A percentile compares a stretch with the other conserved stretches of the same genome.
Evolutionary conservation across 2,329 filamentous ascomycete species (phyloP).

Genomic region (Aureobasidium musti): DNA sequence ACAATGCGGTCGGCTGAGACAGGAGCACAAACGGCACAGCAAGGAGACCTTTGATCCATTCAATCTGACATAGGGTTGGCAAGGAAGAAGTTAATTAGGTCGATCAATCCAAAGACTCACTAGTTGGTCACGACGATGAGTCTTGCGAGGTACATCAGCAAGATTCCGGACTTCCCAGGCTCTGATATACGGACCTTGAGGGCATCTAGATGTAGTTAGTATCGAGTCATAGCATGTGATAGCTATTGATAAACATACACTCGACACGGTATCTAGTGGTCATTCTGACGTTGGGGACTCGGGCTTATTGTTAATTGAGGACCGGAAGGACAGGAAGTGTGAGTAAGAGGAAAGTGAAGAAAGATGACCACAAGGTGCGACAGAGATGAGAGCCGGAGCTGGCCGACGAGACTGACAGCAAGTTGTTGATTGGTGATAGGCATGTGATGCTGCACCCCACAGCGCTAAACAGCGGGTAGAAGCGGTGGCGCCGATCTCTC

Average conservation of each 20-base stretch:
- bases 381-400: constrained; percentile 10
- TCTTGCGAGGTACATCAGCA: constrained; percentile 58
- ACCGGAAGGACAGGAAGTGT: not conserved
- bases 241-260: constrained; percentile 34
- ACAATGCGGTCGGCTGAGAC: constrained; percentile 87
- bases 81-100: constrained; percentile 5
- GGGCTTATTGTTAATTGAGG: not conserved
- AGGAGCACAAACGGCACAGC: constrained; percentile 96
- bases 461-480: constrained; percentile 15
- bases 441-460: constrained; percentile 28
- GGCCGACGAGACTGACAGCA: constrained; percentile 7
- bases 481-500: constrained; percentile 23
- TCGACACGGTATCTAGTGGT: constrained; percentile 46
- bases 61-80: constrained; percentile 34
- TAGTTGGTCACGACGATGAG: constrained; percentile 87
- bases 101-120: constrained; percentile 54
- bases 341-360: not conserved
- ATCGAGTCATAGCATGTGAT: constrained; percentile 10
- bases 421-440: not conserved
- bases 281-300: constrained; percentile 34
- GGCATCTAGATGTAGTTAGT: constrained; percentile 54
- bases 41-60: constrained; percentile 85
- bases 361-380: not conserved
- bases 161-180: not conserved
- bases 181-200: constrained; percentile 56